These are phyloP conservation scores for Candida glucosophila DNA, from an alignment of 1,139 yeast species.

Conservation along the genomic window DNA sequence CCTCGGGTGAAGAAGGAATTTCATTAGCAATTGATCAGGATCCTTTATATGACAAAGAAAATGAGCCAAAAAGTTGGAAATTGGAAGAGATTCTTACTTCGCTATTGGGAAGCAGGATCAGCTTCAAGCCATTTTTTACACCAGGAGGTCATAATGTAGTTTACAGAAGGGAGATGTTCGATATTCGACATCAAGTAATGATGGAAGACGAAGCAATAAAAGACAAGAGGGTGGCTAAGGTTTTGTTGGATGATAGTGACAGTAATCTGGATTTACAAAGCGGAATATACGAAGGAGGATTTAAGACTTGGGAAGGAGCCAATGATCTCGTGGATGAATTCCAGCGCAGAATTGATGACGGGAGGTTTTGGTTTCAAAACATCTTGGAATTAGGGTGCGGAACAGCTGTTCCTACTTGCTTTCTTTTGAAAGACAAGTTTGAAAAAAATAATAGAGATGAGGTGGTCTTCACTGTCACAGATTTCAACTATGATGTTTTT, in stretches of 20 bases:
- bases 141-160: conserved; percentile 25
- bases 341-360: no score
- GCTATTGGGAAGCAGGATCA: conserved; percentile 37
- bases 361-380: conserved; percentile 13
- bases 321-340: conserved; percentile 60
- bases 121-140: conserved; percentile 39
- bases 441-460: conserved; percentile 6
- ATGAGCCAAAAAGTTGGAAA: no score
- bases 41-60: no score
- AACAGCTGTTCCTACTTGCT: conserved; percentile 71
- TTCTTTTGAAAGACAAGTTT: conserved; percentile 32
- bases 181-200: conserved; percentile 88
- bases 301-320: conserved; percentile 94
- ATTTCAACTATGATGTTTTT: conserved; percentile 74
- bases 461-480: conserved; percentile 48
- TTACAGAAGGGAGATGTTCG: conserved; percentile 69
- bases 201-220: conserved; percentile 42
- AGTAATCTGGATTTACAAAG: conserved; percentile 60
- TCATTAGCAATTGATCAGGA: no score
- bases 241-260: conserved; percentile 40
- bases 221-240: conserved; percentile 29
- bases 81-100: conserved; percentile 25
- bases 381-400: conserved; percentile 84
- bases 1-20: no score
- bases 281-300: conserved; percentile 86